These are phyloP conservation scores for Pelargonium myrrhifolium DNA, from an alignment of 441 rosid genomes.

Conservation along the genomic window DNA sequence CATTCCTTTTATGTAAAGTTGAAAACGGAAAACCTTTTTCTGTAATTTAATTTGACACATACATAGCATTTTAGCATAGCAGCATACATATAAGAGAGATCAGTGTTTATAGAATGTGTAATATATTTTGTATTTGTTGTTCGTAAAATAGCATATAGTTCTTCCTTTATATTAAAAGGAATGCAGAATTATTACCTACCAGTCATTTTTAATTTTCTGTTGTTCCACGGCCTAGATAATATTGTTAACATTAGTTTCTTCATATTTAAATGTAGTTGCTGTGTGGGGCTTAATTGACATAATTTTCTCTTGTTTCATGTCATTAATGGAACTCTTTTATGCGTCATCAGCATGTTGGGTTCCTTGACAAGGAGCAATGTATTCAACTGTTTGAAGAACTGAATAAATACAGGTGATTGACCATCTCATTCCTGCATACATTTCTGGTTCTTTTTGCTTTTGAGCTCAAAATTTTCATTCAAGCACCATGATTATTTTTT, in stretches of 20 bases:
- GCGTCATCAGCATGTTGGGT: constrained; percentile 49
- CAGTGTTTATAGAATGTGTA: no score
- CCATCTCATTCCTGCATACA: neutral
- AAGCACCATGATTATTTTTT: neutral
- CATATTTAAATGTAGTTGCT: neutral
- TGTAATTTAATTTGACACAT: no score
- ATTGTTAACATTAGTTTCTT: neutral
- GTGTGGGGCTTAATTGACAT: neutral
- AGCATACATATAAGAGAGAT: no score
- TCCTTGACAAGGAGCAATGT: constrained; percentile 66
- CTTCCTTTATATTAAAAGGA: neutral
- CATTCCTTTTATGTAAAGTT: no score
- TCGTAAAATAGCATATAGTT: neutral
- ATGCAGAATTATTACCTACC: neutral
- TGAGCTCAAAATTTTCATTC: neutral
- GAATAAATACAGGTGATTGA: constrained; percentile 70
- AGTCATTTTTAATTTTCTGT: constrained; percentile 6
- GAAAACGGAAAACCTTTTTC: no score
- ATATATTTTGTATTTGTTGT: no score
- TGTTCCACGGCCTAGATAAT: neutral
- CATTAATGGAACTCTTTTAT: constrained; percentile 18
- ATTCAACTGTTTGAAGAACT: constrained; percentile 66
- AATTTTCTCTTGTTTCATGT: constrained; percentile 14
- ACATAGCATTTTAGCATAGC: no score
- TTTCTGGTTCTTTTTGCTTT: neutral